Base-by-base conservation (phyloP, 192 early-diverging fungal species). In the Gorgonomyces haynaldii region DNA sequence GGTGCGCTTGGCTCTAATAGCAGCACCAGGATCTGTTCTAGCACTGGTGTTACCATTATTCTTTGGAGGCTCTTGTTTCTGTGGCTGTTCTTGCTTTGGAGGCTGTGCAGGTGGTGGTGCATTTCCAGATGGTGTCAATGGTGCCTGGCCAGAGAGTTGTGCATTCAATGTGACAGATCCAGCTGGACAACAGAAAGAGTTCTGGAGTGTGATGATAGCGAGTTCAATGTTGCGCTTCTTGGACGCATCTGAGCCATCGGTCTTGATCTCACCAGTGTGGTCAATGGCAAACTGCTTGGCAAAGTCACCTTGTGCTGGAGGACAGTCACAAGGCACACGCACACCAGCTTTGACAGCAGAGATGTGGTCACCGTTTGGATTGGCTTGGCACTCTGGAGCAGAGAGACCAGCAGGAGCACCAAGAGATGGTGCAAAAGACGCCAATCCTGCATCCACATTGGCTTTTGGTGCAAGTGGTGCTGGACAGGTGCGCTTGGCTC, bases 281-380 rank as follows among this genome's bases (percentile, higher is more conserved):
- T 41, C 39, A 16, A 41, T 41, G 2, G 39, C 39, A 22, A 41
- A 41, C 24, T 41, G 39, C 7, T 4, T 22, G 7, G 39, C 39
- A 41, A 41, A 41, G 13, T 41, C 39, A 22, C 20, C 15, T 22
- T 41, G 39, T 15, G 39, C 39, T 15, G 39, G 39, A 41, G 39
- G 39, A 16, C 39, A 41, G 13, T 41, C 39, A 22, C 39, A 41
- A 22, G 39, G 39, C 20, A 41, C 21, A 23, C 21, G 2, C 5
- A 41, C 36, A 16, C 36, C 39, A 22, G 39, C 19, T 41, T 41
- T 41, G 4, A 41, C 16, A 8, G 5, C 8, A 41, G 4, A 8
- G 5, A 23, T 5, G 20, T 23, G 5, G 13, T 41, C 39, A 5
- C 39, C 21, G 10, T 22, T 22, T 22, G 19, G 19, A 23, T 41